Evolutionary conservation across 306 rosid species (phyloP).

Genomic region (Lupinus albus): DNA sequence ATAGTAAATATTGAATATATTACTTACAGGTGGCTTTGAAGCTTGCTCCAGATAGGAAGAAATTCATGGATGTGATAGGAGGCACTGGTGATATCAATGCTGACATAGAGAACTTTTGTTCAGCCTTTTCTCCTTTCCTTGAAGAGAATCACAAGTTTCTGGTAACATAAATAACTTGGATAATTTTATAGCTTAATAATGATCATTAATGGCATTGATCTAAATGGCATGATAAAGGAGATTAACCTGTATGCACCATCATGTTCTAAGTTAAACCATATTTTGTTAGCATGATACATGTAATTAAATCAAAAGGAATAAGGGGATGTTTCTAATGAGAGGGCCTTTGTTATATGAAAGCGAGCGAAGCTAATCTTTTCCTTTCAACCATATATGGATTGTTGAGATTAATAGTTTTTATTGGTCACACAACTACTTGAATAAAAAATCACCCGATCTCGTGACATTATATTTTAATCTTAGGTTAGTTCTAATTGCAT

Average conservation of each 20-base stretch:
- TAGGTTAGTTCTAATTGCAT: no score
- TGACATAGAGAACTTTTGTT: constrained; percentile 77
- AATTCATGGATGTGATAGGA: constrained; percentile 88
- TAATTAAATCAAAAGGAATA: not conserved
- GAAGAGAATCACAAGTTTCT: constrained; percentile 92
- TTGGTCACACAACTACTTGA: no score
- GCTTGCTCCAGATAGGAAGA: constrained; percentile 97
- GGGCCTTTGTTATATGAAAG: no score
- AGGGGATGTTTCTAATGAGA: no score
- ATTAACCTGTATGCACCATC: constrained; percentile 21
- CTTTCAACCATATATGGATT: no score
- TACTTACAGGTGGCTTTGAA: constrained; percentile 84
- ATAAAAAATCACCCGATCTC: no score
- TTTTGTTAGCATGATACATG: not conserved
- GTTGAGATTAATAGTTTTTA: no score
- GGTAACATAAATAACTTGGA: constrained; percentile 51
- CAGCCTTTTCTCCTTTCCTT: constrained; percentile 68
- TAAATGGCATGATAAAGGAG: constrained; percentile 5
- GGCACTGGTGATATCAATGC: constrained; percentile 67
- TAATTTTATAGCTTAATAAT: constrained; percentile 23
- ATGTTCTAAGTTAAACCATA: constrained; percentile 23
- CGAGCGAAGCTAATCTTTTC: no score
- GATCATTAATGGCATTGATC: constrained; percentile 3
- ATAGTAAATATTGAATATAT: constrained; percentile 15
- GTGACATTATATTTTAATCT: no score